A percentile compares a stretch with the other conserved stretches of the same genome.
Evolutionary conservation across 2,329 filamentous ascomycete genomes (phyloP).

Genomic region (Ophiostoma angusticollis): DNA sequence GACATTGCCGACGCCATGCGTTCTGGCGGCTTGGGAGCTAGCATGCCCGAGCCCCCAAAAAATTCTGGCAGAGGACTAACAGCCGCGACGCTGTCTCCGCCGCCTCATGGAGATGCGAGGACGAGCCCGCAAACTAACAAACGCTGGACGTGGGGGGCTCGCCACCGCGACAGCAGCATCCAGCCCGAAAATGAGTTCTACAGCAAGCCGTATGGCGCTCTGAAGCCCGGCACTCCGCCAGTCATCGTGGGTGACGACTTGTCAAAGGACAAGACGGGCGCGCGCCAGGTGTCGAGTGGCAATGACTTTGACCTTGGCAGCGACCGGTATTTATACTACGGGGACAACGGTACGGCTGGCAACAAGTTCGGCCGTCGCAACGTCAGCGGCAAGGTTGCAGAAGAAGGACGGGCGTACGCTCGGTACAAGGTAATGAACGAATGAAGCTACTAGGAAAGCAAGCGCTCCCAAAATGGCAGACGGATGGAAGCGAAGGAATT

Average conservation of each 20-base stretch:
- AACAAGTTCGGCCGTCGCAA: slow-evolving; percentile 36
- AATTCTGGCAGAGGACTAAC: slow-evolving; percentile 2
- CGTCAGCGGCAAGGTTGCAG: slow-evolving; percentile 60
- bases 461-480: too few species aligned
- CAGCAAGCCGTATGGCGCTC: slow-evolving; percentile 44
- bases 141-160: slow-evolving; percentile 13
- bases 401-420: slow-evolving; percentile 44
- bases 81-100: not conserved
- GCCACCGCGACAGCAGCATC: slow-evolving; percentile 29
- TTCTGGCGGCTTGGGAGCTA: not conserved
- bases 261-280: slow-evolving; percentile 19
- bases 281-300: slow-evolving; percentile 45
- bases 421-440: slow-evolving; percentile 15
- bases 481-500: too few species aligned
- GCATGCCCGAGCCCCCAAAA: not conserved
- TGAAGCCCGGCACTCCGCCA: slow-evolving; percentile 40
- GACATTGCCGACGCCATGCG: slow-evolving; percentile 10
- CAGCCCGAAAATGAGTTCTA: slow-evolving; percentile 37
- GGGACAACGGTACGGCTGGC: not conserved
- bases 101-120: not conserved
- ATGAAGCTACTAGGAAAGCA: not conserved
- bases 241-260: slow-evolving; percentile 31
- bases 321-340: slow-evolving; percentile 14
- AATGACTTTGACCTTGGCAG: slow-evolving; percentile 35
- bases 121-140: slow-evolving; percentile 9